Evolutionary conservation across 805 yeast genomes (phyloP).

Genomic region (Starmerella scarabaei): DNA sequence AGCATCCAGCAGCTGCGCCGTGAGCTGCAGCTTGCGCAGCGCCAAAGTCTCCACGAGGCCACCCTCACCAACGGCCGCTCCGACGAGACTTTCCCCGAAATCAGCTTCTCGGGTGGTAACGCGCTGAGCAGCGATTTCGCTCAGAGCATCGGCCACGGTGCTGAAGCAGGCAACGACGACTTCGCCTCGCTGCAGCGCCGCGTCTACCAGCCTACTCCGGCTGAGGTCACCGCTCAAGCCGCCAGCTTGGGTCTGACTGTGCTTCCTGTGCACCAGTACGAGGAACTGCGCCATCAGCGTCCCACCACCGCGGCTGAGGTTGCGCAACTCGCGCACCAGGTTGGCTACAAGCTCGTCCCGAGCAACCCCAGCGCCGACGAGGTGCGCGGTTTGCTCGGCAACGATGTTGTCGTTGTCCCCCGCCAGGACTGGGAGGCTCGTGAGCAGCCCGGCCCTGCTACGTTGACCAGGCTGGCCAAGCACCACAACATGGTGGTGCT

Average conservation of each 20-base stretch:
- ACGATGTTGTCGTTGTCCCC: constrained; percentile 13
- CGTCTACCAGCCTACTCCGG: constrained; percentile 1
- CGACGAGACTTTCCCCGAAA: background rate
- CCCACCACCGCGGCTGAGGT: constrained; percentile 27
- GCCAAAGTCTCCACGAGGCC: no score
- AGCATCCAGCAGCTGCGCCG: background rate
- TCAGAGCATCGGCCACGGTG: background rate
- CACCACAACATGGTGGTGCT: constrained; percentile 19
- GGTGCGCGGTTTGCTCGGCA: constrained; percentile 9
- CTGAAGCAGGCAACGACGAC: background rate
- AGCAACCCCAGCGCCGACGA: constrained; percentile 12
- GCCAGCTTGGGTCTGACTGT: constrained; percentile 13
- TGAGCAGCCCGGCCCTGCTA: constrained; percentile 16
- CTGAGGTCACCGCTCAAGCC: constrained; percentile 15
- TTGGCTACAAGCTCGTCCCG: constrained; percentile 14
- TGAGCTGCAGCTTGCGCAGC: background rate
- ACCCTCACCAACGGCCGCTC: background rate
- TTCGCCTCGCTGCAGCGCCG: background rate
- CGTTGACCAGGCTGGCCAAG: constrained; percentile 13
- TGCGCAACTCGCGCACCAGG: constrained; percentile 9
- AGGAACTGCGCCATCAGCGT: background rate
- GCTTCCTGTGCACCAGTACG: constrained; percentile 8
- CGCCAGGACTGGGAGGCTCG: constrained; percentile 14
- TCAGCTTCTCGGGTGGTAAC: background rate
- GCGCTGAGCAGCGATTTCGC: constrained; percentile 5